Percentiles rank a stretch among this genome's conserved stretches.
Conservation (phyloP, 768 basidiomycete genomes). For the Tulasnella sp. region DNA sequence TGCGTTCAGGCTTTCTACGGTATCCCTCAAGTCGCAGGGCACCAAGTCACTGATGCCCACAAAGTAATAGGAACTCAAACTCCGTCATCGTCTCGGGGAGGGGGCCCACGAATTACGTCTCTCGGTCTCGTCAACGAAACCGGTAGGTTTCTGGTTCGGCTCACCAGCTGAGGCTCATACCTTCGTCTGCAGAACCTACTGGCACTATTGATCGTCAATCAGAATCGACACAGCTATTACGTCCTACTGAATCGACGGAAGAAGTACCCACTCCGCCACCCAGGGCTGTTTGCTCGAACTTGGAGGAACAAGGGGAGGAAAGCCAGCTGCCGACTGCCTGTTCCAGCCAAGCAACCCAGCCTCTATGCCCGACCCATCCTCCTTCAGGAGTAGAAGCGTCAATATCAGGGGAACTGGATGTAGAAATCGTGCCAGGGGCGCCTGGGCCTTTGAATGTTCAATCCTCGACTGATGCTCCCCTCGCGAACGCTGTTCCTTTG, state of each 20-base stretch:
- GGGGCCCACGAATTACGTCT: not conserved
- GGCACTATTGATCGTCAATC: not conserved
- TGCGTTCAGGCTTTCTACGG: not conserved
- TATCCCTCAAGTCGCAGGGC: not conserved
- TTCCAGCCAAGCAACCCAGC: not conserved
- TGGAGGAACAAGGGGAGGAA: not conserved
- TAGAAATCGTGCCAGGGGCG: not conserved
- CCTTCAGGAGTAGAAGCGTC: not conserved
- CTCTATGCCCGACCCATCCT: not conserved
- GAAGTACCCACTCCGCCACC: not conserved
- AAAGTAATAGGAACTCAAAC: not conserved
- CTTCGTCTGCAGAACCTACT: not conserved
- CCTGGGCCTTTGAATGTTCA: not conserved
- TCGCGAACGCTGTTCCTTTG: not conserved
- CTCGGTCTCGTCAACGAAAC: constrained; percentile 16
- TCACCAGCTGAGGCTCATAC: not conserved
- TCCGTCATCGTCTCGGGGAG: not conserved
- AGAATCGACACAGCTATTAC: too few relatives aligned
- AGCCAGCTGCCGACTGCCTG: not conserved
- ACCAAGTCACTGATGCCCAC: not conserved
- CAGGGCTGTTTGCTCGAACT: not conserved
- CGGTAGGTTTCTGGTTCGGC: not conserved
- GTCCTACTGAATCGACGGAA: not conserved
- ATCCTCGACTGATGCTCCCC: not conserved
- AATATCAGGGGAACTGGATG: not conserved